phyloP scores from a whole-genome alignment of 2,329 filamentous ascomycete genomes.

The Piedraia hortae region DNA sequence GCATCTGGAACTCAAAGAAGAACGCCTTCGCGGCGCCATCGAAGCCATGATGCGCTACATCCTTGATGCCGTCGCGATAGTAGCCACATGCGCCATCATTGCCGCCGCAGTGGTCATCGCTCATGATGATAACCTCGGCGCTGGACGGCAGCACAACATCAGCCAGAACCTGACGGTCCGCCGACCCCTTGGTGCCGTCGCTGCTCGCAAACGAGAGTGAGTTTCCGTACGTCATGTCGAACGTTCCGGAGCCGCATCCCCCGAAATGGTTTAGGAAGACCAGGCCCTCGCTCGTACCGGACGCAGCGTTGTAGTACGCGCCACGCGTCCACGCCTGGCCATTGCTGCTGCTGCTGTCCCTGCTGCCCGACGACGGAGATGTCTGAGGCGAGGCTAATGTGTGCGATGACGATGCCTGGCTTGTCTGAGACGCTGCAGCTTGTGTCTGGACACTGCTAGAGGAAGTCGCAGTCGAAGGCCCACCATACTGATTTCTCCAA shows the following conservation, averaged over 20 bases:
- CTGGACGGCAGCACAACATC: slow-evolving; percentile 23
- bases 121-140: slow-evolving; percentile 25
- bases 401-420: too few relatives aligned
- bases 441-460: too few relatives aligned
- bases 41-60: slow-evolving; percentile 36
- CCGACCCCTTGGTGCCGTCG: slow-evolving; percentile 20
- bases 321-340: slow-evolving; percentile 10
- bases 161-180: slow-evolving; percentile 22
- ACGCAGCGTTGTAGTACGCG: slow-evolving; percentile 13
- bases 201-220: slow-evolving; percentile 28
- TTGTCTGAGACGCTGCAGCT: too few relatives aligned
- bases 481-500: slow-evolving; percentile 30
- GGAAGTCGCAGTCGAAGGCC: slow-evolving; percentile 5
- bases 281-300: slow-evolving; percentile 22
- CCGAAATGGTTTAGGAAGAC: slow-evolving; percentile 32
- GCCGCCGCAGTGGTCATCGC: slow-evolving; percentile 20
- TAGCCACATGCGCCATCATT: slow-evolving; percentile 15
- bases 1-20: slow-evolving; percentile 49
- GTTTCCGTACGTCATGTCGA: slow-evolving; percentile 26
- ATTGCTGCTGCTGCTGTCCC: slow-evolving; percentile 4
- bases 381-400: not conserved
- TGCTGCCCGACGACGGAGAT: not conserved
- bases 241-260: slow-evolving; percentile 26
- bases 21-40: slow-evolving; percentile 42
- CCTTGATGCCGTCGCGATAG: slow-evolving; percentile 11